Base-by-base conservation (phyloP, 2,329 filamentous ascomycete species). In the Trichoderma afroharzianum region DNA sequence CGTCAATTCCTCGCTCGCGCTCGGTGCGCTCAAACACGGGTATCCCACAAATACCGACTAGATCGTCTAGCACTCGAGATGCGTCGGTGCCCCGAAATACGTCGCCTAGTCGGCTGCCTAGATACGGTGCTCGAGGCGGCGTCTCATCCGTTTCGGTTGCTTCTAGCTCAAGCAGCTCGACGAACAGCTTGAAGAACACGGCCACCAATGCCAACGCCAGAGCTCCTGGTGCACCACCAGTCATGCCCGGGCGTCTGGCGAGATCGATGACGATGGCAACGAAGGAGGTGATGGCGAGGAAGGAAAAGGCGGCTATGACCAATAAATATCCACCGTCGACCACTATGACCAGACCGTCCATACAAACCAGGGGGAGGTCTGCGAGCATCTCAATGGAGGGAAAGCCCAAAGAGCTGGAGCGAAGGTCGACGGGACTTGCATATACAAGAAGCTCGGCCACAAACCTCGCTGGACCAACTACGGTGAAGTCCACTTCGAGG, bases 31-130 rank as follows among this genome's bases (percentile, higher is more conserved):
- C 67, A 24, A 64, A 55, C 30, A 62, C 59, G 21, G 50, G 24
- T 21, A 15, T 69, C 4, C 58, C 71, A 11, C 47, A 61, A 12
- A 64, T 68, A 47, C 84, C 78, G 21, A 72, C 75, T 18, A 72
- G 76, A 6, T 58, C 76, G 61, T 72, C 73, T 24, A 67, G 73
- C 55, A 72, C 57, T 28, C 67, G 70, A 59, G 75, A 76, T 39
- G 32, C 72, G 14, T 73, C 67, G 73, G 78, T 79, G 50, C 70
- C 77, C 30, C 80, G 83, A 71, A 83, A 78, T 74, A 76, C 74
- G 21, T 88, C 86, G 11, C 85, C 86, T 2, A 88, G 83, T 76
- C 83, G 86, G 50, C 79, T 88, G 36, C 86, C 86, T 50, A 77
- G 64, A 50, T 50, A 50, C 11, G 43, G 43, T 50, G 43, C 55